These are phyloP conservation scores for Neurospora sp. DNA, from an alignment of 495 filamentous ascomycete genomes.

Conservation along the genomic window DNA sequence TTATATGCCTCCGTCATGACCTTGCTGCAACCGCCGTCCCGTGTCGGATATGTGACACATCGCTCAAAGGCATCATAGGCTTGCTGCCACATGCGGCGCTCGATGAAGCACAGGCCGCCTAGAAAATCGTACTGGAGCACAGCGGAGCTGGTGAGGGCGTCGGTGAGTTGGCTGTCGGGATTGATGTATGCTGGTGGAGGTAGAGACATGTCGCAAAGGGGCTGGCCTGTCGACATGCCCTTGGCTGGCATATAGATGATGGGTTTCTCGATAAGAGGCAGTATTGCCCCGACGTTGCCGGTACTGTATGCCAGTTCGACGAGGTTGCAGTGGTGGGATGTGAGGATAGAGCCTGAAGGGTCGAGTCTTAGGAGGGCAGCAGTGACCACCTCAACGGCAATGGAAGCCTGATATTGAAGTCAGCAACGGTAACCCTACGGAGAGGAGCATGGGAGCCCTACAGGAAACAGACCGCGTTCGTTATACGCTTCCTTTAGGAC, in stretches of 20 bases:
- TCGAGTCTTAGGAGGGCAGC: slow-evolving; percentile 64
- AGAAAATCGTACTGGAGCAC: slow-evolving; percentile 72
- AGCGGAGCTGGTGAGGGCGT: slow-evolving; percentile 43
- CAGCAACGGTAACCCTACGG: not conserved
- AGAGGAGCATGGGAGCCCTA: slow-evolving; percentile 8
- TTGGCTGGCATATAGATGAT: slow-evolving; percentile 55
- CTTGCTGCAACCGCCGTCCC: slow-evolving; percentile 49
- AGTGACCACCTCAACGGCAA: slow-evolving; percentile 50
- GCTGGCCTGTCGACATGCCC: slow-evolving; percentile 12
- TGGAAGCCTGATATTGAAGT: slow-evolving; percentile 33
- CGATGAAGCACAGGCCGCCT: slow-evolving; percentile 70
- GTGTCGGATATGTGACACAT: slow-evolving; percentile 54
- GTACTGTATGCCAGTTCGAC: slow-evolving; percentile 46
- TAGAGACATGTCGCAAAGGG: slow-evolving; percentile 24
- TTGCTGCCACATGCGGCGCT: slow-evolving; percentile 57
- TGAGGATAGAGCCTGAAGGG: slow-evolving; percentile 59
- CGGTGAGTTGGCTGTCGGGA: slow-evolving; percentile 45
- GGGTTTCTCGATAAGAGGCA: slow-evolving; percentile 59
- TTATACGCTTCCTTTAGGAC: slow-evolving; percentile 18
- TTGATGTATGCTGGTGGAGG: slow-evolving; percentile 43
- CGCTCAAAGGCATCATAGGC: slow-evolving; percentile 62
- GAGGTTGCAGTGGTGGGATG: slow-evolving; percentile 53
- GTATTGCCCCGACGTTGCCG: slow-evolving; percentile 40
- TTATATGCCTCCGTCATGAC: slow-evolving; percentile 87
- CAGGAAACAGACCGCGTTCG: slow-evolving; percentile 25